phyloP scores from a whole-genome alignment of 1,139 yeast genomes.

The Torulaspora pretoriensis region DNA sequence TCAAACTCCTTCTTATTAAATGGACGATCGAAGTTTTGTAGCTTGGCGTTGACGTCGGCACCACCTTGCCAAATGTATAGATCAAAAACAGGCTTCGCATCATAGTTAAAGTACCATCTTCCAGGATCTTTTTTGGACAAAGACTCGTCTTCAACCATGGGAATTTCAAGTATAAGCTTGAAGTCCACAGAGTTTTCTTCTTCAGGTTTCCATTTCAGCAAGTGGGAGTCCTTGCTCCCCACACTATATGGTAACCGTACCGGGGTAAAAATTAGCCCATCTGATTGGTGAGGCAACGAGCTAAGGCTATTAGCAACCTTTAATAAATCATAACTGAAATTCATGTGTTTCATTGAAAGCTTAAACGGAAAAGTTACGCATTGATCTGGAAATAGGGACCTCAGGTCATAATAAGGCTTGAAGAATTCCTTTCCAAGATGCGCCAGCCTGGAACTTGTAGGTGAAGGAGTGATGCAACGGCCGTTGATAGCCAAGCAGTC shows the following conservation, averaged over 20 bases:
- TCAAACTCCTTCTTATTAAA: slow-evolving; percentile 34
- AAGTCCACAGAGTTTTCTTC: slow-evolving; percentile 92
- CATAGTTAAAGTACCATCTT: slow-evolving; percentile 75
- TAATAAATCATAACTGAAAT: slow-evolving; percentile 70
- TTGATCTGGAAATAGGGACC: slow-evolving; percentile 64
- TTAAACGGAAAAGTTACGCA: slow-evolving; percentile 79
- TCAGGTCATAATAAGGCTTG: slow-evolving; percentile 72
- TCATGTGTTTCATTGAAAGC: slow-evolving; percentile 82
- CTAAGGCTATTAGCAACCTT: slow-evolving; percentile 73
- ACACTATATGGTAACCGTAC: slow-evolving; percentile 80
- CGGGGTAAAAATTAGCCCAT: slow-evolving; percentile 91
- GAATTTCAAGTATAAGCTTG: slow-evolving; percentile 65
- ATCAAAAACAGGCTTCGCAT: slow-evolving; percentile 64
- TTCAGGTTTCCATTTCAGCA: slow-evolving; percentile 95
- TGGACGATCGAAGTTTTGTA: slow-evolving; percentile 33
- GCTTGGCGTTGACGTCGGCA: slow-evolving; percentile 34
- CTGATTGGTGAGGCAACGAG: slow-evolving; percentile 79
- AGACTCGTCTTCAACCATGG: slow-evolving; percentile 62
- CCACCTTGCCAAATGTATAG: slow-evolving; percentile 79
- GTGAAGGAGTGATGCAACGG: slow-evolving; percentile 59
- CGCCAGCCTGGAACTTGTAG: slow-evolving; percentile 77
- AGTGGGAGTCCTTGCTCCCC: slow-evolving; percentile 73
- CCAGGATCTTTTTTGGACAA: slow-evolving; percentile 68
- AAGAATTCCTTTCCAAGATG: slow-evolving; percentile 78
- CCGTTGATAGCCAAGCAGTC: slow-evolving; percentile 88